Conservation (phyloP, 768 basidiomycete genomes). For the Atractiella rhizophila region DNA sequence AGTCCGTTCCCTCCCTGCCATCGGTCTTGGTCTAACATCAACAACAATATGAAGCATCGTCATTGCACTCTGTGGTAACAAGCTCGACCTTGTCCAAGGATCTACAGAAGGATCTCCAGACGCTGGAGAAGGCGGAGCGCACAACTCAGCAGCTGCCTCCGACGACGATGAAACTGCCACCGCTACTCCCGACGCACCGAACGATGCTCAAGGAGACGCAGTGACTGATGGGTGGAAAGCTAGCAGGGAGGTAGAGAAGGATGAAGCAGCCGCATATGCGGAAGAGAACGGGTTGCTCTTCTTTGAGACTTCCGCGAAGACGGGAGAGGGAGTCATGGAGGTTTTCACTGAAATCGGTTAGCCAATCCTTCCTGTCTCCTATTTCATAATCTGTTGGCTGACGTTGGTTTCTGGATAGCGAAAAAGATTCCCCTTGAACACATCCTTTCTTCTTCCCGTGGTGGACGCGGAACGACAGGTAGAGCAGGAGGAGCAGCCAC, state of each 20-base stretch:
- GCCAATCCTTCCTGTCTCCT: slow-evolving; percentile 15
- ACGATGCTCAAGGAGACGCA: slow-evolving; percentile 29
- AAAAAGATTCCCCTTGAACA: no score
- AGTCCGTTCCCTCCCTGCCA: slow-evolving; percentile 28
- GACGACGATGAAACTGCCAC: slow-evolving; percentile 78
- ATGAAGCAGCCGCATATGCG: slow-evolving; percentile 91
- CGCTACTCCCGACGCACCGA: slow-evolving; percentile 29
- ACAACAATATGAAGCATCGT: slow-evolving; percentile 25
- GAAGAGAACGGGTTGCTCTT: slow-evolving; percentile 75
- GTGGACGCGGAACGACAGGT: no score
- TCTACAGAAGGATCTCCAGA: slow-evolving; percentile 60
- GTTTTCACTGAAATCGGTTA: slow-evolving; percentile 95
- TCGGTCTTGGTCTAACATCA: background rate
- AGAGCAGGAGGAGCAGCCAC: no score
- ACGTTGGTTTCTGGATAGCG: no score
- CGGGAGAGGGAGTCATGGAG: slow-evolving; percentile 83
- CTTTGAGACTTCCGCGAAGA: slow-evolving; percentile 96
- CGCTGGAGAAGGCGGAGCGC: slow-evolving; percentile 1
- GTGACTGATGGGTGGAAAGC: slow-evolving; percentile 30
- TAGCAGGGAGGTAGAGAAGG: slow-evolving; percentile 63
- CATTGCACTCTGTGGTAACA: slow-evolving; percentile 94
- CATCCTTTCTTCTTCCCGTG: no score
- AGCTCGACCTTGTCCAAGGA: slow-evolving; percentile 50
- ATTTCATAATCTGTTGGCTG: no score
- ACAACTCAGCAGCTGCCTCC: slow-evolving; percentile 30